Conservation (phyloP, 108 stramenopile species). For the Nitzschia sp. region DNA sequence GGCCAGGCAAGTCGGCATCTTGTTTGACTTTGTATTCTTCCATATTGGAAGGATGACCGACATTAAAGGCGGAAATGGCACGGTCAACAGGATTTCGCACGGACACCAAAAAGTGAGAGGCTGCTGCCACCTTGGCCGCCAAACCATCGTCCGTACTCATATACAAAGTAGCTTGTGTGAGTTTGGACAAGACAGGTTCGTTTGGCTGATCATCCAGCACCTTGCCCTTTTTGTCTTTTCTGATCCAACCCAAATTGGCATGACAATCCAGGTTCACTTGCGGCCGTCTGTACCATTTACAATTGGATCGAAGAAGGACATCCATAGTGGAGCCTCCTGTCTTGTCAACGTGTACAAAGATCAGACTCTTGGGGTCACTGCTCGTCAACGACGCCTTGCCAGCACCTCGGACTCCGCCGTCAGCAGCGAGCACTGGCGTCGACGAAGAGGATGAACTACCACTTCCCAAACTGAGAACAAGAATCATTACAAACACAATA, state of each 20-base stretch:
- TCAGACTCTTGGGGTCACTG: background rate
- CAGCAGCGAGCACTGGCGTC: background rate
- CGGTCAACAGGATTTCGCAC: conserved; percentile 20
- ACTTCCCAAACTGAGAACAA: background rate
- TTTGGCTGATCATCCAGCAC: background rate
- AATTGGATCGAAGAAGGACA: conserved; percentile 7
- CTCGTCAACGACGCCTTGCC: background rate
- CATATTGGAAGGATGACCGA: conserved; percentile 12
- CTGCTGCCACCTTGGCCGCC: background rate
- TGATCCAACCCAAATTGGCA: background rate
- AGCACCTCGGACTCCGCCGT: background rate
- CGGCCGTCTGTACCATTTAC: conserved; percentile 9
- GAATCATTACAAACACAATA: too few relatives aligned
- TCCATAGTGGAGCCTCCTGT: conserved; percentile 32
- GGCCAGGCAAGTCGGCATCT: background rate
- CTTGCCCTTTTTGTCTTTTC: background rate
- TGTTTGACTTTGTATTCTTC: background rate
- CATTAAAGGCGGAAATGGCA: conserved; percentile 19
- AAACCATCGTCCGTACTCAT: background rate
- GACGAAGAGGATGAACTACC: background rate
- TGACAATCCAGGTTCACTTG: background rate
- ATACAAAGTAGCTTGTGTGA: conserved; percentile 9
- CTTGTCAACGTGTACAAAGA: conserved; percentile 29
- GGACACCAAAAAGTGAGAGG: conserved; percentile 8
- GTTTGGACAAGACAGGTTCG: background rate